Conservation (phyloP, 441 rosid species). For the Mallotus japonicus region DNA sequence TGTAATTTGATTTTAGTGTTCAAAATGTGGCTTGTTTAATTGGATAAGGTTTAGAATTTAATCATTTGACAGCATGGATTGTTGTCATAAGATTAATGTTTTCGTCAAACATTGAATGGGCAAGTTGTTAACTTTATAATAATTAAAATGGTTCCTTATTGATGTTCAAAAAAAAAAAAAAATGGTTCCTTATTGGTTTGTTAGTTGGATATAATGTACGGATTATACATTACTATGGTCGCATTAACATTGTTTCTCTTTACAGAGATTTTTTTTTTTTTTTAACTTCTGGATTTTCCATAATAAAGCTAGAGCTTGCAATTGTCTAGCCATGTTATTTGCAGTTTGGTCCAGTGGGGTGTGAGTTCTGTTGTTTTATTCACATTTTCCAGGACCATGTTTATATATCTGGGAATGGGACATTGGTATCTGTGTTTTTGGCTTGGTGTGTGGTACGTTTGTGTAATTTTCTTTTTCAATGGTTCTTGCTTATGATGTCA, state of each 20-base stretch:
- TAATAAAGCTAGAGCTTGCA: not conserved
- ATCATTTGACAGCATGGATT: not conserved
- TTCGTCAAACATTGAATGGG: not conserved
- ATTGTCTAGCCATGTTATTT: not conserved
- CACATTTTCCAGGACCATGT: not conserved
- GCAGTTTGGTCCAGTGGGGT: slow-evolving; percentile 1
- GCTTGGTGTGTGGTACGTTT: not conserved
- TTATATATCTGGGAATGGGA: slow-evolving; percentile 4
- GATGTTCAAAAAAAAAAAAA: too few species aligned
- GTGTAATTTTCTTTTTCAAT: not conserved
- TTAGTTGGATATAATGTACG: not conserved
- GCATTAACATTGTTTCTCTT: not conserved
- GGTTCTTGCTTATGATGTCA: slow-evolving; percentile 7
- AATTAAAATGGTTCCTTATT: not conserved
- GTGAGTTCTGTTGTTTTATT: slow-evolving; percentile 11
- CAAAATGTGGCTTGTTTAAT: not conserved
- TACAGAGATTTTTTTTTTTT: not conserved
- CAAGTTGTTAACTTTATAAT: not conserved
- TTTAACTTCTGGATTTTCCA: too few species aligned
- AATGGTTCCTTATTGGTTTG: not conserved
- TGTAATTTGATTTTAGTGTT: not conserved
- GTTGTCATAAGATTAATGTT: not conserved
- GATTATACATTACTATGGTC: not conserved
- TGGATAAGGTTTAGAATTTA: not conserved
- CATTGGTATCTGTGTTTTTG: slow-evolving; percentile 9